A percentile compares a stretch with the other conserved stretches of the same genome.
These are phyloP conservation scores for Perilla frutescens DNA, from an alignment of 257 asterid genomes.

Conservation along the genomic window DNA sequence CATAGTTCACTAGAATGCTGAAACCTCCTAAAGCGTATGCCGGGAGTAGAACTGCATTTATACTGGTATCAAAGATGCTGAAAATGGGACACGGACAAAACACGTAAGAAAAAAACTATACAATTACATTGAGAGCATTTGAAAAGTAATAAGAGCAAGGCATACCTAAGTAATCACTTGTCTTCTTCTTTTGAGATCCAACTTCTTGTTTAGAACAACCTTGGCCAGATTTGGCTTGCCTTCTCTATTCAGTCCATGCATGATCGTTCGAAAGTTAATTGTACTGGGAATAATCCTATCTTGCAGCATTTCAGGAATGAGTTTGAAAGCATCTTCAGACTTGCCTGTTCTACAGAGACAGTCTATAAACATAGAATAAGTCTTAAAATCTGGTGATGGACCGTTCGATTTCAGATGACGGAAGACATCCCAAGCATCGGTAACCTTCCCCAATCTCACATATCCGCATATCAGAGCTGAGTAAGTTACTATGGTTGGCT, in stretches of 20 bases:
- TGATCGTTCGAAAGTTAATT: slow-evolving; percentile 62
- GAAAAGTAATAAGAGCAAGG: slow-evolving; percentile 4
- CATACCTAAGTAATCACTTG: slow-evolving; percentile 36
- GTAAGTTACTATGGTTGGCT: slow-evolving; percentile 75
- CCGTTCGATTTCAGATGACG: slow-evolving; percentile 56
- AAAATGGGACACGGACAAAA: not conserved
- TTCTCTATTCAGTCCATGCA: slow-evolving; percentile 81
- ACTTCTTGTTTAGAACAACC: slow-evolving; percentile 56
- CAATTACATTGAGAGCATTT: no score
- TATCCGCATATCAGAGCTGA: slow-evolving; percentile 79
- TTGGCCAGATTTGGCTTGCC: slow-evolving; percentile 72
- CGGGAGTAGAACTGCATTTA: no score
- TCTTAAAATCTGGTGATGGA: slow-evolving; percentile 76
- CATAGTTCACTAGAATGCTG: no score
- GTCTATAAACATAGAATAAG: slow-evolving; percentile 74
- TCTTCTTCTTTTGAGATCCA: slow-evolving; percentile 64
- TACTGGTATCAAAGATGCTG: no score
- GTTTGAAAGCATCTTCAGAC: slow-evolving; percentile 78
- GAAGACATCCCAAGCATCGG: slow-evolving; percentile 70
- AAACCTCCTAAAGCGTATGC: no score
- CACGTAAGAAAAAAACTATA: no score
- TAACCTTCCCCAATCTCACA: slow-evolving; percentile 58
- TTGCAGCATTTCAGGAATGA: slow-evolving; percentile 64
- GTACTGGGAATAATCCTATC: slow-evolving; percentile 76
- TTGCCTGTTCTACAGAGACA: slow-evolving; percentile 68